These are phyloP conservation scores for Pseudofabraea citricarpa DNA, from an alignment of 2,329 filamentous ascomycete species.

Conservation along the genomic window DNA sequence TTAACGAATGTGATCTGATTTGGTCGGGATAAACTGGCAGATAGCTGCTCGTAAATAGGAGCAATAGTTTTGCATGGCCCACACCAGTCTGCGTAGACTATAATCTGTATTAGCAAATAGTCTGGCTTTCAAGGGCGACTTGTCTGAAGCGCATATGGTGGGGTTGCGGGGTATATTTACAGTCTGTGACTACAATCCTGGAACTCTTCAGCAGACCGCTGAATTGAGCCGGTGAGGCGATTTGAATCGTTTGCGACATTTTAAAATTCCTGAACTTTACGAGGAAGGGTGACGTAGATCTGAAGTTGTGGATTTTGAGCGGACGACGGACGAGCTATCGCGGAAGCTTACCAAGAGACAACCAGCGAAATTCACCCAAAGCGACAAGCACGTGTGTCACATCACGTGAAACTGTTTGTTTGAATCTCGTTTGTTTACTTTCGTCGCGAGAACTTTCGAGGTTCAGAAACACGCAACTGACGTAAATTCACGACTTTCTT, in stretches of 20 bases:
- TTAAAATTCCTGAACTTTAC: no score
- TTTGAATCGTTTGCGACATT: constrained; percentile 35
- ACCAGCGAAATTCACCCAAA: no score
- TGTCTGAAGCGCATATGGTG: constrained; percentile 10
- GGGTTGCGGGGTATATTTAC: constrained; percentile 51
- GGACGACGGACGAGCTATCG: no score
- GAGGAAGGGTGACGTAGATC: background rate
- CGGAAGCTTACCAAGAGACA: no score
- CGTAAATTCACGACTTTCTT: no score
- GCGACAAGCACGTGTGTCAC: no score
- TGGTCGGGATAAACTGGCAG: constrained; percentile 63
- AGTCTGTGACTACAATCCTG: constrained; percentile 80
- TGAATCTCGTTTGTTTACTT: background rate
- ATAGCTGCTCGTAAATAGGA: constrained; percentile 75
- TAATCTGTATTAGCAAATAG: constrained; percentile 8
- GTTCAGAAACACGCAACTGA: no score
- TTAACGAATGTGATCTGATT: constrained; percentile 79
- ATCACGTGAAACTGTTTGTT: no score
- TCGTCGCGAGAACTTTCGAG: no score
- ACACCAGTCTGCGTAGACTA: constrained; percentile 88
- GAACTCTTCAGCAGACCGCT: constrained; percentile 63
- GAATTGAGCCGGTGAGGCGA: constrained; percentile 59
- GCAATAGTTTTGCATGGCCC: constrained; percentile 79
- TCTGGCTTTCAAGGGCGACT: constrained; percentile 2
- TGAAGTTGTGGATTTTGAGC: background rate